These are phyloP conservation scores for Pythium coloratum DNA, from an alignment of 352 stramenopile species.

Conservation along the genomic window DNA sequence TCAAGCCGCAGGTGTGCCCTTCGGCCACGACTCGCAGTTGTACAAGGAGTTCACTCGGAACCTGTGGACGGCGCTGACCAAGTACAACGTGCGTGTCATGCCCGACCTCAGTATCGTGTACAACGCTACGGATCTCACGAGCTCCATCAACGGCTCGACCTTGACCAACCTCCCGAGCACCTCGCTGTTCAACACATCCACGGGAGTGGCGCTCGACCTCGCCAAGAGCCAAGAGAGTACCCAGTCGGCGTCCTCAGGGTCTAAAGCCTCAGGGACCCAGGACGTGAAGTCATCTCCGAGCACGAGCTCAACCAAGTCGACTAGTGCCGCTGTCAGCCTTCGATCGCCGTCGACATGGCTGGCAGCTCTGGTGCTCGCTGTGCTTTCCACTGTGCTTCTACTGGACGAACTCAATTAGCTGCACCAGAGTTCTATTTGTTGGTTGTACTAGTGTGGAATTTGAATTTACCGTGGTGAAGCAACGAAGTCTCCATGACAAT, in stretches of 20 bases:
- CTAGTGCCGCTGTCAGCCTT: not conserved
- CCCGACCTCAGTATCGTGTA: conserved; percentile 41
- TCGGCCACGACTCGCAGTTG: conserved; percentile 41
- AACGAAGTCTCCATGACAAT: too few relatives aligned
- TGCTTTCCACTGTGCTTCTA: not conserved
- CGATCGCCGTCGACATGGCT: not conserved
- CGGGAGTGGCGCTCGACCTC: not conserved
- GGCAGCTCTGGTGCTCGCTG: not conserved
- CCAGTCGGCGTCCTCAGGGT: not conserved
- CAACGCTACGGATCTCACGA: conserved; percentile 4
- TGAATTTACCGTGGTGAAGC: too few relatives aligned
- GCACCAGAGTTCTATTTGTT: not conserved
- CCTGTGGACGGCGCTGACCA: conserved; percentile 24
- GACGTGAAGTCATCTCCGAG: not conserved
- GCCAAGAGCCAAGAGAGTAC: not conserved
- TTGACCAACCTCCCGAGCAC: not conserved
- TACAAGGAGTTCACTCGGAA: conserved; percentile 39
- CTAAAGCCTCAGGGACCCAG: not conserved
- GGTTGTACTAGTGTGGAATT: too few relatives aligned
- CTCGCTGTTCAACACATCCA: not conserved
- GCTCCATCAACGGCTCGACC: conserved; percentile 1
- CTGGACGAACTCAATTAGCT: not conserved
- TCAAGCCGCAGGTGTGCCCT: conserved; percentile 37
- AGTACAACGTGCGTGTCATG: conserved; percentile 36
- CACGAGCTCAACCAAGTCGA: not conserved